Conservation (phyloP, 805 yeast genomes). For the Candida golubevii region DNA sequence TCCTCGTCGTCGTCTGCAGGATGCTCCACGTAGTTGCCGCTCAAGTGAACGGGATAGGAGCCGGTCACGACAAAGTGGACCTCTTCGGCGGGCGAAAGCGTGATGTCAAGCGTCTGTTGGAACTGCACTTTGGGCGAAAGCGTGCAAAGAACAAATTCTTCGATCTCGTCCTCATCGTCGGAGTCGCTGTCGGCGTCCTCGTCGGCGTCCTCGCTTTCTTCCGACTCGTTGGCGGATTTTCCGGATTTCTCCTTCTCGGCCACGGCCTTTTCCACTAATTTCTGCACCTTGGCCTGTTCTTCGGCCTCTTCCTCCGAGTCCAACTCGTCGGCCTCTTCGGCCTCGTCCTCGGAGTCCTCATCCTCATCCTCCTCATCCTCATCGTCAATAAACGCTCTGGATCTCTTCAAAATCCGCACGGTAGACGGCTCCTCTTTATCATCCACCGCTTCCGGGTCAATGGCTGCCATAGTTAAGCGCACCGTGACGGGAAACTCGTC, state of each 20-base stretch:
- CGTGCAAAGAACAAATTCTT: constrained; percentile 84
- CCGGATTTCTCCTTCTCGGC: constrained; percentile 8
- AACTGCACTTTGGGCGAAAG: constrained; percentile 77
- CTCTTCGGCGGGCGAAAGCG: constrained; percentile 90
- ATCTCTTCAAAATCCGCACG: constrained; percentile 78
- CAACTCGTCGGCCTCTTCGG: constrained; percentile 9
- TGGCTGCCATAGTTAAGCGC: constrained; percentile 90
- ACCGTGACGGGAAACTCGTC: constrained; percentile 85
- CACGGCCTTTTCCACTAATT: constrained; percentile 22
- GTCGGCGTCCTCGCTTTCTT: constrained; percentile 47
- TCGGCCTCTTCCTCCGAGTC: constrained; percentile 33
- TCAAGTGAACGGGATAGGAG: constrained; percentile 84
- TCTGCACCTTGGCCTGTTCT: constrained; percentile 30
- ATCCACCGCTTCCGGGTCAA: constrained; percentile 86
- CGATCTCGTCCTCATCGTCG: constrained; percentile 69
- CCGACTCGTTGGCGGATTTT: constrained; percentile 40
- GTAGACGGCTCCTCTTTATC: constrained; percentile 82
- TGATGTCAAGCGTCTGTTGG: constrained; percentile 89
- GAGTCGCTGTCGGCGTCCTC: constrained; percentile 54
- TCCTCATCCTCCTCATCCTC: constrained; percentile 44
- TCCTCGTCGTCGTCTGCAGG: constrained; percentile 63
- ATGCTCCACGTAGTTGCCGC: constrained; percentile 95
- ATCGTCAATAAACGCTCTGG: constrained; percentile 40
- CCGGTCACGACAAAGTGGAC: constrained; percentile 94
- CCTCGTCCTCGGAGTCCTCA: constrained; percentile 19